phyloP scores from a whole-genome alignment of 306 rosid species.

The Potentilla sterilis region DNA sequence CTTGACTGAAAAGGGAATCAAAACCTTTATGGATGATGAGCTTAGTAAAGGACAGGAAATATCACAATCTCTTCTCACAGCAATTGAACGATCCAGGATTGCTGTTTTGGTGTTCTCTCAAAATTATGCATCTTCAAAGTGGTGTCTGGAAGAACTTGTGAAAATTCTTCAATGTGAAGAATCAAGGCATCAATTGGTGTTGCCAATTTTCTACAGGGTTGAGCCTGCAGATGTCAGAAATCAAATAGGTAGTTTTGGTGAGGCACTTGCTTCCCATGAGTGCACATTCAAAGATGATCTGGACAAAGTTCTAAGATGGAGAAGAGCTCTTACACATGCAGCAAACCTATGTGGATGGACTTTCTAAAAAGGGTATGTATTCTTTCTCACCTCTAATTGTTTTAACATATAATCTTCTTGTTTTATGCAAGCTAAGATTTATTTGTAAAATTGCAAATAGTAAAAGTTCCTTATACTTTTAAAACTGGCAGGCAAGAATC shows the following conservation, averaged over 20 bases:
- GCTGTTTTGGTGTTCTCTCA: neutral
- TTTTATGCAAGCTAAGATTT: too few relatives aligned
- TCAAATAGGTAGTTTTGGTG: neutral
- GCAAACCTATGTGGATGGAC: neutral
- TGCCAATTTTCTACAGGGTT: neutral
- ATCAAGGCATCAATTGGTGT: neutral
- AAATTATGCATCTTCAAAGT: neutral
- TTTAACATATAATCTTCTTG: neutral
- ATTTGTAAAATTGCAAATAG: neutral
- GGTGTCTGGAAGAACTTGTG: neutral
- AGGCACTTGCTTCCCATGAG: neutral
- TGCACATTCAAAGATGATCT: neutral
- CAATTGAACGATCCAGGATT: neutral
- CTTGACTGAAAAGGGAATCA: neutral
- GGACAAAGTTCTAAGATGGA: neutral
- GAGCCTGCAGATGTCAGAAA: constrained; percentile 1
- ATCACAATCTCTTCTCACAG: neutral
- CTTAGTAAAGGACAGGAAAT: neutral
- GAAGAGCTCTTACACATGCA: neutral
- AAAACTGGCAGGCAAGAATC: neutral
- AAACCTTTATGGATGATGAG: neutral
- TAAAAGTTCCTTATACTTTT: too few relatives aligned
- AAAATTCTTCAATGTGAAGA: neutral
- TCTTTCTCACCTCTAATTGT: neutral
- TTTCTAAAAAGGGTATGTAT: neutral